phyloP scores from a whole-genome alignment of 495 filamentous ascomycete genomes.

The Xylaria curta region DNA sequence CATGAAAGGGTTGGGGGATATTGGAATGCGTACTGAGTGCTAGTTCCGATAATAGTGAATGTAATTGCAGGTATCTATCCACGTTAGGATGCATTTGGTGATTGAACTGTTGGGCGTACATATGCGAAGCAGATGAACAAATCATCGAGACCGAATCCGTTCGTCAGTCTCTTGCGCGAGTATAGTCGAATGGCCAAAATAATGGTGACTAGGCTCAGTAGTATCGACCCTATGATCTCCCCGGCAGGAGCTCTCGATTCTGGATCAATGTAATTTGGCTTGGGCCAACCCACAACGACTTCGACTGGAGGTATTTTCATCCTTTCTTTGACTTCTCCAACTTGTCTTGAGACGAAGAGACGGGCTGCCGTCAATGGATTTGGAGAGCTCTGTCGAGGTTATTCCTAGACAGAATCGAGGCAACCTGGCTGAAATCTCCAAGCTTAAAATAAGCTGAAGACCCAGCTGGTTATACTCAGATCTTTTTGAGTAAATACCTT shows the following conservation, averaged over 20 bases:
- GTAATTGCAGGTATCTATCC: slow-evolving; percentile 44
- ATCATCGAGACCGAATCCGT: slow-evolving; percentile 58
- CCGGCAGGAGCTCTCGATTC: slow-evolving; percentile 55
- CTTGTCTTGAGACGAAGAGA: not conserved
- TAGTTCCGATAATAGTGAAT: slow-evolving; percentile 52
- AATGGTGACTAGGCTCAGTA: slow-evolving; percentile 47
- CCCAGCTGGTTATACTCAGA: not conserved
- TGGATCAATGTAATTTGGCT: slow-evolving; percentile 62
- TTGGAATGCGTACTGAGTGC: slow-evolving; percentile 37
- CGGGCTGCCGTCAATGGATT: not conserved
- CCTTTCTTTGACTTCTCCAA: slow-evolving; percentile 6
- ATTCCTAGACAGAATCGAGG: not conserved
- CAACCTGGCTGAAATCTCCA: not conserved
- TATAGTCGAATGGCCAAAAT: slow-evolving; percentile 56
- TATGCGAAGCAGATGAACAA: slow-evolving; percentile 51
- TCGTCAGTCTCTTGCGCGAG: slow-evolving; percentile 51
- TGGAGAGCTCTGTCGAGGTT: not conserved
- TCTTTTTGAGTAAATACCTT: not conserved
- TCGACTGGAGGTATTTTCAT: slow-evolving; percentile 56
- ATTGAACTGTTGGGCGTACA: slow-evolving; percentile 24
- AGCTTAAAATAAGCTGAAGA: not conserved
- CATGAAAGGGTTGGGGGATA: not conserved
- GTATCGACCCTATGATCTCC: slow-evolving; percentile 51
- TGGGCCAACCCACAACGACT: slow-evolving; percentile 58
- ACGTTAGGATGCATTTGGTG: not conserved